Evolutionary conservation across 2,329 filamentous ascomycete genomes (phyloP).

Genomic region (Sclerotiophoma versabilis): DNA sequence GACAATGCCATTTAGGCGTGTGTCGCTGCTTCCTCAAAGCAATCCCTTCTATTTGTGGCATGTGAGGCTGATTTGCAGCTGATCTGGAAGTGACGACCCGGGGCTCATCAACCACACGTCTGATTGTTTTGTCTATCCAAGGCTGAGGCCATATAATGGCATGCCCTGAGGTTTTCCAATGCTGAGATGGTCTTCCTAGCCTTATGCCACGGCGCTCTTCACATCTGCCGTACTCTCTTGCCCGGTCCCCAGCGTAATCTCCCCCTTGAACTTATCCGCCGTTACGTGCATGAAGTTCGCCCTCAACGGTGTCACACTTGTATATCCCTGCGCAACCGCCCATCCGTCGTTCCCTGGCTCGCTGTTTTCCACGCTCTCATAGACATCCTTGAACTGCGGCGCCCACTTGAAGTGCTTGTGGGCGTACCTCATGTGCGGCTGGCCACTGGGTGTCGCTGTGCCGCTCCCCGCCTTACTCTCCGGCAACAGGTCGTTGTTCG

Average conservation of each 20-base stretch:
- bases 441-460: constrained; percentile 36
- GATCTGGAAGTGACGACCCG: too few relatives aligned
- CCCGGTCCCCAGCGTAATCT: constrained; percentile 35
- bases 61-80: too few relatives aligned
- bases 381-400: constrained; percentile 85
- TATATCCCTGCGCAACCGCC: constrained; percentile 86
- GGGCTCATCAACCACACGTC: too few relatives aligned
- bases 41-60: too few relatives aligned
- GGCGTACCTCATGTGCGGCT: constrained; percentile 60
- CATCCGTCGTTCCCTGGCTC: constrained; percentile 89
- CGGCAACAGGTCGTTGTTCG: constrained; percentile 28
- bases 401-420: constrained; percentile 97
- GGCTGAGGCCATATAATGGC: too few relatives aligned
- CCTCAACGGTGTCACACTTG: constrained; percentile 88
- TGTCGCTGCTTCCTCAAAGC: too few relatives aligned
- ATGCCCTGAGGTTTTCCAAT: background rate
- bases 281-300: constrained; percentile 84
- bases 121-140: background rate
- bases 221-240: background rate
- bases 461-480: constrained; percentile 36
- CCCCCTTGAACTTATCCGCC: constrained; percentile 33
- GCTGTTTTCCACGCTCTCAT: constrained; percentile 81
- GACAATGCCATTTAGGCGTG: too few relatives aligned
- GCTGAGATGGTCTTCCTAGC: background rate
- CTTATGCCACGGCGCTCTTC: background rate